These are phyloP conservation scores for Inonotus hispidus DNA, from an alignment of 1,284 basidiomycete species.

Conservation along the genomic window DNA sequence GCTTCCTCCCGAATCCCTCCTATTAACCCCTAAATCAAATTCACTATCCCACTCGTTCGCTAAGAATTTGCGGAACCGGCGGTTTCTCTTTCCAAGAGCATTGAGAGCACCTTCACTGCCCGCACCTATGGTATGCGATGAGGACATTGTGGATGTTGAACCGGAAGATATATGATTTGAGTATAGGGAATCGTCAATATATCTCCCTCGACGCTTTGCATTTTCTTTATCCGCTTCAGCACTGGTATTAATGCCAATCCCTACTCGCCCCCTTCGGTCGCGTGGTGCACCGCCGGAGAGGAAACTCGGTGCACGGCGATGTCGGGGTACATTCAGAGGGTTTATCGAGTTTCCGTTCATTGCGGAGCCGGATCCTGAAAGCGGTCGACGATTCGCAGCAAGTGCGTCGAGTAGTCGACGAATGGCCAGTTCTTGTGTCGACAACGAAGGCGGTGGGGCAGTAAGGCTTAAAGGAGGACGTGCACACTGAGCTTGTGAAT, in stretches of 20 bases:
- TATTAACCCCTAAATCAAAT: background rate
- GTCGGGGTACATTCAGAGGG: constrained; percentile 36
- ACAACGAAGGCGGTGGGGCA: constrained; percentile 36
- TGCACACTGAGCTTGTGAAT: constrained; percentile 53
- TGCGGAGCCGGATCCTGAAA: constrained; percentile 41
- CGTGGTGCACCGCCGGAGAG: constrained; percentile 64
- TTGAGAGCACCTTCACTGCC: background rate
- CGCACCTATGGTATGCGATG: background rate
- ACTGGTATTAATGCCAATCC: constrained; percentile 20
- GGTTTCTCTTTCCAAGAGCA: background rate
- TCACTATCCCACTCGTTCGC: background rate
- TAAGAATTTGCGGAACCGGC: background rate
- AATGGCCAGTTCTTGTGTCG: constrained; percentile 12
- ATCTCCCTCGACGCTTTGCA: constrained; percentile 17
- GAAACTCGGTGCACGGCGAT: constrained; percentile 55
- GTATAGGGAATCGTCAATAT: constrained; percentile 9
- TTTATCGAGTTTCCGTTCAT: constrained; percentile 38
- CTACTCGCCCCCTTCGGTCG: constrained; percentile 71
- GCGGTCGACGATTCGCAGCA: constrained; percentile 26
- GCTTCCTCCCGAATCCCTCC: background rate
- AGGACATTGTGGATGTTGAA: background rate
- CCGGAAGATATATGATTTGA: background rate
- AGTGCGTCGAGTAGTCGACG: constrained; percentile 24
- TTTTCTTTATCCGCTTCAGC: constrained; percentile 33
- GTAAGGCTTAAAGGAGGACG: constrained; percentile 49